Percentiles rank a stretch among this genome's conserved stretches.
Evolutionary conservation across 2,329 filamentous ascomycete genomes (phyloP).

Genomic region (Hypoxylon sp.): DNA sequence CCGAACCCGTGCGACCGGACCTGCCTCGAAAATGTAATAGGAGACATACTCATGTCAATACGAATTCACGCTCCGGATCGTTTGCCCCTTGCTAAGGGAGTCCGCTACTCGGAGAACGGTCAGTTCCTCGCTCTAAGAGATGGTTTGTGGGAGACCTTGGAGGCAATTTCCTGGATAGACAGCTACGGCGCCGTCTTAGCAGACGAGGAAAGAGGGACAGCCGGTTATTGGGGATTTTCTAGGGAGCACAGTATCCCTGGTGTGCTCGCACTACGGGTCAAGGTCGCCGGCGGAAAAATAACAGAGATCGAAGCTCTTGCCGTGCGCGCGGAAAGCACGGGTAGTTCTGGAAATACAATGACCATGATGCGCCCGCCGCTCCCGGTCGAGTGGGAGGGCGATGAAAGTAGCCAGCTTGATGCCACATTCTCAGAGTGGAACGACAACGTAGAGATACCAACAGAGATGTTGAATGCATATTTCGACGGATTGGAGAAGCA

Average conservation of each 20-base stretch:
- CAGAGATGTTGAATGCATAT: conserved; percentile 34
- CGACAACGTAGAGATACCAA: conserved; percentile 14
- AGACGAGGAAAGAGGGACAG: conserved; percentile 34
- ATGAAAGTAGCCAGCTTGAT: conserved; percentile 35
- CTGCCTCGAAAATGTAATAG: conserved; percentile 40
- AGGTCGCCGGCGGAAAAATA: conserved; percentile 38
- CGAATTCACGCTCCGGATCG: conserved; percentile 36
- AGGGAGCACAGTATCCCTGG: conserved; percentile 44
- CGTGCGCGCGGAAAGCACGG: conserved; percentile 42
- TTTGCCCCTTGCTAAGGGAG: conserved; percentile 40
- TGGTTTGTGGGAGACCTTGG: conserved; percentile 45
- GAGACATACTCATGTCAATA: conserved; percentile 40
- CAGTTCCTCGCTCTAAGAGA: conserved; percentile 46
- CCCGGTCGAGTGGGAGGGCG: conserved; percentile 46
- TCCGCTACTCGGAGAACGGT: conserved; percentile 46
- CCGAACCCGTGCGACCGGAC: conserved; percentile 32
- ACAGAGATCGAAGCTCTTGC: conserved; percentile 44
- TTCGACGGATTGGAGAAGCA: conserved; percentile 44
- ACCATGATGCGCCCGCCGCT: conserved; percentile 48
- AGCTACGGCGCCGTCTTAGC: conserved; percentile 37
- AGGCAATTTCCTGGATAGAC: conserved; percentile 32
- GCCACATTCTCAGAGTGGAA: conserved; percentile 23
- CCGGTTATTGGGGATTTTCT: conserved; percentile 44
- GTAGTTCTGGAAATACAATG: conserved; percentile 41
- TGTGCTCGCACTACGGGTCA: conserved; percentile 42